Conservation (phyloP, 306 rosid genomes). For the Dryas alaskensis region DNA sequence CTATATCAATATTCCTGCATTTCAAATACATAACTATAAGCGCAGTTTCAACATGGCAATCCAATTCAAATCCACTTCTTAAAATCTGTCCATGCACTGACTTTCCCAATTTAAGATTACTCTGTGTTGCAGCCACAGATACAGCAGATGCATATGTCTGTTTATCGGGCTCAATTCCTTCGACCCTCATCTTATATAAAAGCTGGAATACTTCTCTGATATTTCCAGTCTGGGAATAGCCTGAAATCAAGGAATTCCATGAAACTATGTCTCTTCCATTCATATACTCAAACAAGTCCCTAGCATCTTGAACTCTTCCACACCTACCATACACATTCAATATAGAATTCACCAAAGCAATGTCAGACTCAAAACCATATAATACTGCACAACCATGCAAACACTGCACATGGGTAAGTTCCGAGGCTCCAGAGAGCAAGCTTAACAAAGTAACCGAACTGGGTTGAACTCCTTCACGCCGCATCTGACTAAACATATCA, state of each 20-base stretch:
- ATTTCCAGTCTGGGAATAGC: slow-evolving; percentile 54
- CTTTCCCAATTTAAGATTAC: slow-evolving; percentile 53
- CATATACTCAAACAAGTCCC: slow-evolving; percentile 56
- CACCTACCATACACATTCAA: slow-evolving; percentile 61
- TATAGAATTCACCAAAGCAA: slow-evolving; percentile 50
- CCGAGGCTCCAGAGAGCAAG: slow-evolving; percentile 52
- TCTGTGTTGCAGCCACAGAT: slow-evolving; percentile 43
- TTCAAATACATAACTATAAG: slow-evolving; percentile 60
- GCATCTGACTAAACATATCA: slow-evolving; percentile 47
- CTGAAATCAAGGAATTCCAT: slow-evolving; percentile 64
- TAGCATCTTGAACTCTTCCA: slow-evolving; percentile 50
- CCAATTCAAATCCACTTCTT: slow-evolving; percentile 53
- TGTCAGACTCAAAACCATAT: slow-evolving; percentile 56
- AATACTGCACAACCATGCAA: slow-evolving; percentile 60
- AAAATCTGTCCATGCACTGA: slow-evolving; percentile 61
- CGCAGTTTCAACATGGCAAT: slow-evolving; percentile 53
- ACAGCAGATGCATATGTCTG: slow-evolving; percentile 52
- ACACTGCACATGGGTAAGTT: slow-evolving; percentile 42
- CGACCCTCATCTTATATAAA: slow-evolving; percentile 44
- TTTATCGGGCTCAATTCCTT: slow-evolving; percentile 44
- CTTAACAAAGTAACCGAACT: slow-evolving; percentile 56
- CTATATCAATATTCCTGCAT: slow-evolving; percentile 41
- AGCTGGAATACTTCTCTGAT: slow-evolving; percentile 34
- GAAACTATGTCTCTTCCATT: slow-evolving; percentile 50
- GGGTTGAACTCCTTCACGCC: slow-evolving; percentile 49